phyloP scores from a whole-genome alignment of 2,329 filamentous ascomycete species.

The Colletotrichum siamense region DNA sequence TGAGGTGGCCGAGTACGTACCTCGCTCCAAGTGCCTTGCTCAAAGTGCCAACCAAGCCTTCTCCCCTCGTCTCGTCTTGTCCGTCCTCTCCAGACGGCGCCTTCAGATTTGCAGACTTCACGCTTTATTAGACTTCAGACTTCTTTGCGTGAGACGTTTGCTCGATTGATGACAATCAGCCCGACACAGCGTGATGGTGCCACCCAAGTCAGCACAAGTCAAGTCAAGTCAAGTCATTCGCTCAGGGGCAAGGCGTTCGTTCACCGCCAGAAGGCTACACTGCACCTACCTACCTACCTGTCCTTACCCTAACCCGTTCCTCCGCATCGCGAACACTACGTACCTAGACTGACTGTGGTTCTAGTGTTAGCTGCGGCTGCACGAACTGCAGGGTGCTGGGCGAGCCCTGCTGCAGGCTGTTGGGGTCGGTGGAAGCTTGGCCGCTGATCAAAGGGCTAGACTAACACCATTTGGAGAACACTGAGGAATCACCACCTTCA shows the following conservation, averaged over 20 bases:
- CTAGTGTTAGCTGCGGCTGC: not conserved
- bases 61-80: not conserved
- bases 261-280: not conserved
- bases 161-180: slow-evolving; percentile 2
- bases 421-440: not conserved
- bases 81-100: not conserved
- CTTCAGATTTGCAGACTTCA: not conserved
- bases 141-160: slow-evolving; percentile 4
- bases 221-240: not conserved
- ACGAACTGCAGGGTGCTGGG: not conserved
- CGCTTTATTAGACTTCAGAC: not conserved
- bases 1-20: not conserved
- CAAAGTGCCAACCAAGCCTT: not conserved
- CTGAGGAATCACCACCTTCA: not conserved
- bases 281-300: not conserved
- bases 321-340: not conserved
- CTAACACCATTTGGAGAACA: not conserved
- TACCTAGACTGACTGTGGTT: not conserved
- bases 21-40: not conserved
- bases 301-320: not conserved
- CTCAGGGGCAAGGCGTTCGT: not conserved
- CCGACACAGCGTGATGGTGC: not conserved
- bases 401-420: not conserved
- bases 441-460: slow-evolving; percentile 11
- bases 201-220: not conserved